Base-by-base conservation (phyloP, 1,284 basidiomycete species). In the Cryptococcus sp. region DNA sequence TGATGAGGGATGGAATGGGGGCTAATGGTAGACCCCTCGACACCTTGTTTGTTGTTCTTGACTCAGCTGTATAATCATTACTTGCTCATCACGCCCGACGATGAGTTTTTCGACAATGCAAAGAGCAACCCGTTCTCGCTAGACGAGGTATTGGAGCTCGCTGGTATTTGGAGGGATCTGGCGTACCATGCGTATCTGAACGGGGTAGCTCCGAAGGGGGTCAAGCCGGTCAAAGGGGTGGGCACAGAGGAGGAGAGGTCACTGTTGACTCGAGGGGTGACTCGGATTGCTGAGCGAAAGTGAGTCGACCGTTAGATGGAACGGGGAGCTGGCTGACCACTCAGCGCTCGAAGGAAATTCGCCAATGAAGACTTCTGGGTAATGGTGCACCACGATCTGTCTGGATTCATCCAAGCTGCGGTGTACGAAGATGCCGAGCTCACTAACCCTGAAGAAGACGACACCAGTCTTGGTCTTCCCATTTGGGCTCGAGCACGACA, bases 61-160 rank as follows among this genome's bases (percentile, higher is more conserved):
- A 79, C 82, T 6, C 86, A 93, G 48, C 72, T 97, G 18, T 94
- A 97, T 69, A 81, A 82, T 2, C 86, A 94, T 55, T 82, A 84
- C 11, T 80, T 98, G 18, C 77, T 92, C 34, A 90, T 92, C 0
- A 87, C 98, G 76, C 89, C 89, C 2, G 95, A 98, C 60, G 94
- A 97, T 68, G 94, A 98, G 69, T 97, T 98, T 74, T 93, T 93
- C 66, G 80, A 43, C 33, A 31, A 31, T n/a, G 10, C 44, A 2
- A 18, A 55, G 1, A 53, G 60, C 14, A 92, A 92, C 59, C 86
- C 89, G 1, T 78, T 98, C 2, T 79, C 79, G 0, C 70, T 93
- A 7, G 91, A 95, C 60, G 94, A 98, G 64, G 78, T 97, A 4
- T 47, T 65, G 14, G 48, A 77, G n/a, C 49, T 74, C 5, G 63